Evolutionary conservation across 2,329 filamentous ascomycete genomes (phyloP).

Genomic region (Trichoderma hamatum): DNA sequence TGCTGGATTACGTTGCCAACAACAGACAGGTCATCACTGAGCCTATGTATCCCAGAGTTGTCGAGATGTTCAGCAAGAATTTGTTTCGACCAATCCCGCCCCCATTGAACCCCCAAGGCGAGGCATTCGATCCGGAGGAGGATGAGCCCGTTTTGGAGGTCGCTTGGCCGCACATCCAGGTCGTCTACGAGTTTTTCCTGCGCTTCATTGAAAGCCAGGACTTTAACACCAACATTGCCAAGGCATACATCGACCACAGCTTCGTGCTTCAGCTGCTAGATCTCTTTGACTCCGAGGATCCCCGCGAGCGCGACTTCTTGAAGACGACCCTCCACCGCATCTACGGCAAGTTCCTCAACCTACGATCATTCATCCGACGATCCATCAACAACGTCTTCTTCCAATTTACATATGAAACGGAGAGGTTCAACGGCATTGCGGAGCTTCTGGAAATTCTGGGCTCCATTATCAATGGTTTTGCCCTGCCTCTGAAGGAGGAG

Average conservation of each 20-base stretch:
- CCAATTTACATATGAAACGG: constrained; percentile 98
- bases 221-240: constrained; percentile 99
- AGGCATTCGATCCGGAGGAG: constrained; percentile 97
- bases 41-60: constrained; percentile 97
- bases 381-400: constrained; percentile 99
- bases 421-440: constrained; percentile 97
- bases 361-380: constrained; percentile 93
- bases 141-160: constrained; percentile 98
- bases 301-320: constrained; percentile 92
- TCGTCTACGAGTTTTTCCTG: constrained; percentile 99
- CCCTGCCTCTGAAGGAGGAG: constrained; percentile 93
- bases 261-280: constrained; percentile 97
- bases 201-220: constrained; percentile 99
- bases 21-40: constrained; percentile 98
- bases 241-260: constrained; percentile 97
- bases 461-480: constrained; percentile 99
- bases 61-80: constrained; percentile 99
- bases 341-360: constrained; percentile 97
- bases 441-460: constrained; percentile 95
- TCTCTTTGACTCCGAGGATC: constrained; percentile 97
- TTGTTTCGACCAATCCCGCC: constrained; percentile 95
- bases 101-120: constrained; percentile 95
- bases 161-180: constrained; percentile 98
- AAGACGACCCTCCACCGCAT: constrained; percentile 98
- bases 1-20: constrained; percentile 97